Evolutionary conservation across 495 filamentous ascomycete genomes (phyloP), one percentile per base, ranked within the genome.

Genomic region (Podospora bellae-mahoneyi): DNA sequence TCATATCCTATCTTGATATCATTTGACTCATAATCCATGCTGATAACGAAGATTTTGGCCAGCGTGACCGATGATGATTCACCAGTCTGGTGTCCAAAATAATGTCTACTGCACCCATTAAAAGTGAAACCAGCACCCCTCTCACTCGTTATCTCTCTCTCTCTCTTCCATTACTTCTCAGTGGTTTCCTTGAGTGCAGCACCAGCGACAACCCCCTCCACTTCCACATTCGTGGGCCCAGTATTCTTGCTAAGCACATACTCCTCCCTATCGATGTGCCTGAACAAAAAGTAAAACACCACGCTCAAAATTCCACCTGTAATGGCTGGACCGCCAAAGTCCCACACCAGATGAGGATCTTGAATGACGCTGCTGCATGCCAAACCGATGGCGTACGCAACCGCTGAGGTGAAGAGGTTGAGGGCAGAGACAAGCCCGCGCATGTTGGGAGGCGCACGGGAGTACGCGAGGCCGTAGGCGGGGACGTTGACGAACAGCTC

Each of bases 401-500:
- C 68, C 19, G 85, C 86, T 15, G 79, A 86, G 73, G 82, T 86
- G 70, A 89, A 82, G 20, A 91, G 77, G 75, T 87, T 90, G 59
- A 92, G 74, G 19, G 87, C 84, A 71, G 87, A 86, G 15, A 92
- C 87, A 39, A 92, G 82, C 59, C 85, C 85, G 65, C 88, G 85
- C 90, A 92, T 92, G 70, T 82, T 85, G 27, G 83, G 77, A 0
- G 90, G 90, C 0, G 90, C 86, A 28, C 90, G 87, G 6, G 89
- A 87, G 79, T 89, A 92, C 2, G 89, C 90, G 70, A 91, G 85
- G 73, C 90, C 90, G 71, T 90, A 87, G 0, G 87, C 89, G 0
- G 90, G 91, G 3, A 91, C 88, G 53, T 88, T 89, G 69, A 85
- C 81, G 69, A 92, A 91, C 68, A 89, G 83, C 71, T 92, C 90